phyloP scores from a whole-genome alignment of 106 monocot species.

The Acorus calamus region DNA sequence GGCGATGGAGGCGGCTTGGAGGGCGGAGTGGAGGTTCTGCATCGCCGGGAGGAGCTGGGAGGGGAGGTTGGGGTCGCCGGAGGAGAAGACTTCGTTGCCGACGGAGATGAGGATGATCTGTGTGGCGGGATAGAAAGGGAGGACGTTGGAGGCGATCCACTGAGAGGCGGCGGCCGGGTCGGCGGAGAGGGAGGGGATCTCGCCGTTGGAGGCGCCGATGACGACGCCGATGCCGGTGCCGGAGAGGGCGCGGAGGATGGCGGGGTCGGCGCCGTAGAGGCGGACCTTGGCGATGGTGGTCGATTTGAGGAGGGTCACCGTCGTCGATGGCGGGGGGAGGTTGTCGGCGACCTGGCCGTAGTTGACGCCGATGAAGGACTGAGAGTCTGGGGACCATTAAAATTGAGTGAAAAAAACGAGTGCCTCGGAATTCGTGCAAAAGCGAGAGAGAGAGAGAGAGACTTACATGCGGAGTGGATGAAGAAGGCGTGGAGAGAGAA shows the following conservation, averaged over 20 bases:
- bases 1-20: slow-evolving; percentile 19
- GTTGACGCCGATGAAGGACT: slow-evolving; percentile 69
- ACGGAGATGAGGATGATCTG: slow-evolving; percentile 54
- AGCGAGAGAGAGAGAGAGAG: too few relatives aligned
- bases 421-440: too few relatives aligned
- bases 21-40: slow-evolving; percentile 61
- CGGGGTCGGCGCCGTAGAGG: slow-evolving; percentile 61
- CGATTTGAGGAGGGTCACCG: slow-evolving; percentile 47
- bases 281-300: slow-evolving; percentile 74
- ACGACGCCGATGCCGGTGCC: slow-evolving; percentile 52
- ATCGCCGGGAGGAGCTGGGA: slow-evolving; percentile 73
- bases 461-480: too few relatives aligned
- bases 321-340: slow-evolving; percentile 53
- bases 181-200: slow-evolving; percentile 55
- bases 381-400: slow-evolving; percentile 21
- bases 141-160: slow-evolving; percentile 62
- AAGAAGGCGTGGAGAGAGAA: too few relatives aligned
- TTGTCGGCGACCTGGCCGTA: slow-evolving; percentile 81
- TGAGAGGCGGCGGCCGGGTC: slow-evolving; percentile 44
- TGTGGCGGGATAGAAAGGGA: slow-evolving; percentile 44
- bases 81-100: slow-evolving; percentile 63
- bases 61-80: slow-evolving; percentile 33
- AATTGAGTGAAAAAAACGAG: too few relatives aligned
- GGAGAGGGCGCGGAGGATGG: slow-evolving; percentile 48
- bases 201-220: slow-evolving; percentile 60